These are phyloP conservation scores for Phaeosphaeria sp. DNA, from an alignment of 2,329 filamentous ascomycete genomes.

Conservation along the genomic window DNA sequence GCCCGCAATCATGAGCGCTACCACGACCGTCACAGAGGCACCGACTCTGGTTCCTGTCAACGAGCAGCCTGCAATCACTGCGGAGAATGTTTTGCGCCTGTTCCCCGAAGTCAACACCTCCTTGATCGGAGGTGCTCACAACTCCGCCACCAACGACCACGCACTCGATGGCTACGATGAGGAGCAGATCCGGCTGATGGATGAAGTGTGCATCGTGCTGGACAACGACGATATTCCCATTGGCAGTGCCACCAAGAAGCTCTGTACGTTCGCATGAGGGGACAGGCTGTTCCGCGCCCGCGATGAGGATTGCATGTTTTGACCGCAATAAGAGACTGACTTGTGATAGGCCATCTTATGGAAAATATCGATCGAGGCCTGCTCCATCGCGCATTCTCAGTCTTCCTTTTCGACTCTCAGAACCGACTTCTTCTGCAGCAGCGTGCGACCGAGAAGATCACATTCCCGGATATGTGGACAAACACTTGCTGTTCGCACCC, in stretches of 20 bases:
- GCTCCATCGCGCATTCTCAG: constrained; percentile 95
- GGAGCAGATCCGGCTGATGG: constrained; percentile 97
- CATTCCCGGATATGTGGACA: constrained; percentile 99
- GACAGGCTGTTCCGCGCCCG: background rate
- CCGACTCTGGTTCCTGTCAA: constrained; percentile 46
- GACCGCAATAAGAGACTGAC: constrained; percentile 13
- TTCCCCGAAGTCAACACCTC: constrained; percentile 82
- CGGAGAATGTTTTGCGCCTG: constrained; percentile 82
- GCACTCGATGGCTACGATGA: constrained; percentile 92
- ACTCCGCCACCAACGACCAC: constrained; percentile 62
- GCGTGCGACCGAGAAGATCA: constrained; percentile 95
- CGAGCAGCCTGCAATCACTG: constrained; percentile 72
- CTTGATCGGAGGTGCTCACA: constrained; percentile 67
- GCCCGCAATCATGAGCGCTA: constrained; percentile 41
- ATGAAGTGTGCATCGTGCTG: constrained; percentile 96
- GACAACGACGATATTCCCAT: constrained; percentile 93
- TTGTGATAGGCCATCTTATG: constrained; percentile 84
- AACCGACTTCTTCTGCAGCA: constrained; percentile 95
- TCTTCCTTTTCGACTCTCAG: constrained; percentile 95
- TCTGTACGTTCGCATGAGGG: constrained; percentile 68
- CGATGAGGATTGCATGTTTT: background rate
- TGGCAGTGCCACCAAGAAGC: constrained; percentile 96
- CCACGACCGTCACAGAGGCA: constrained; percentile 42
- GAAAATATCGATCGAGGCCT: constrained; percentile 97
- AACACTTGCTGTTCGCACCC: constrained; percentile 99